These are phyloP conservation scores for Fusarium veterinarium DNA, from an alignment of 2,329 filamentous ascomycete genomes.

Conservation along the genomic window DNA sequence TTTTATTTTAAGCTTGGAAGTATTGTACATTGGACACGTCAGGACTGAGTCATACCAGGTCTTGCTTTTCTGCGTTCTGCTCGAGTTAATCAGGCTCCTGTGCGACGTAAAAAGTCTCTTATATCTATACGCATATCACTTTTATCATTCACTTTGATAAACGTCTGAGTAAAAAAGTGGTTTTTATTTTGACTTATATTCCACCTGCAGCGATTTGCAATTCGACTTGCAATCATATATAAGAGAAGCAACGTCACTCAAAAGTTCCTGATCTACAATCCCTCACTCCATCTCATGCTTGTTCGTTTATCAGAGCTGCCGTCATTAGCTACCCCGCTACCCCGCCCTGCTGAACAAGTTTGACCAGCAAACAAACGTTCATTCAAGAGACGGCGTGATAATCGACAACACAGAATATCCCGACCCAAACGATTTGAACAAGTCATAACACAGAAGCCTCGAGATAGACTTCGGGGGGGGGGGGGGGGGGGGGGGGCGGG, in stretches of 20 bases:
- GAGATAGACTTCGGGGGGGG: neutral
- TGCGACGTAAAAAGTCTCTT: neutral
- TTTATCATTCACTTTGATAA: neutral
- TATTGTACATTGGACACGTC: neutral
- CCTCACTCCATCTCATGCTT: neutral
- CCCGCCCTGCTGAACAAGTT: conserved; percentile 46
- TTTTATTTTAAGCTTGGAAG: neutral
- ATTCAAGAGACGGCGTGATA: conserved; percentile 1
- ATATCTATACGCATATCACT: neutral
- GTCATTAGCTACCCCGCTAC: conserved; percentile 53
- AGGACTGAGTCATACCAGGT: conserved; percentile 4
- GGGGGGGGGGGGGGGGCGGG: no score
- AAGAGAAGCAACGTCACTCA: neutral
- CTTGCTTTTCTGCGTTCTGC: neutral
- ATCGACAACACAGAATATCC: conserved; percentile 4
- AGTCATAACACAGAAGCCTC: neutral
- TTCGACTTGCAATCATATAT: neutral
- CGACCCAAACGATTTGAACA: neutral
- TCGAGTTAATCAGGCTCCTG: neutral
- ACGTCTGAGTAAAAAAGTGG: neutral
- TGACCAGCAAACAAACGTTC: conserved; percentile 36
- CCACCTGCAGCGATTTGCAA: neutral
- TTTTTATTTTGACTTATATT: neutral
- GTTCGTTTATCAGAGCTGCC: conserved; percentile 16
- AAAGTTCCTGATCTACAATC: conserved; percentile 25